phyloP scores from a whole-genome alignment of 2,329 filamentous ascomycete species.

The Chalaropsis thielavioides region DNA sequence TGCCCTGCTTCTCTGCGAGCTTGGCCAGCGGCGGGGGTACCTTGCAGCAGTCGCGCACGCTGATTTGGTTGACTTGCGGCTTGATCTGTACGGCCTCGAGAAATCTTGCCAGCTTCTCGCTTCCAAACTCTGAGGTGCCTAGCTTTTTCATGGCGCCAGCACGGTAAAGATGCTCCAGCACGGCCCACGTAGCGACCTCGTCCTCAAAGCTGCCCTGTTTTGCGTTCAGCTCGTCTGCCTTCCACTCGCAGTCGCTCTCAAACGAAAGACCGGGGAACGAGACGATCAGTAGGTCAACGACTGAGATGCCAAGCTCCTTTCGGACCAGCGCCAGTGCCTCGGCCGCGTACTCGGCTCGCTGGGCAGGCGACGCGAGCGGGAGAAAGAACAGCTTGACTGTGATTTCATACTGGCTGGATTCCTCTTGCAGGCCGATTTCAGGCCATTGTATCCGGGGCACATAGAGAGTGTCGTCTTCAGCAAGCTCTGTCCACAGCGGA shows the following conservation, averaged over 20 bases:
- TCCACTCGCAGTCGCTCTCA: constrained; percentile 78
- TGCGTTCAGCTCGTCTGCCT: constrained; percentile 48
- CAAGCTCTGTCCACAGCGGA: constrained; percentile 53
- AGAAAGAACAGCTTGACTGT: constrained; percentile 94
- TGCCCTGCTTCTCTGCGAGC: constrained; percentile 67
- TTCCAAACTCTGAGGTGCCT: constrained; percentile 84
- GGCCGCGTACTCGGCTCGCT: constrained; percentile 54
- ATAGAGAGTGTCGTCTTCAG: constrained; percentile 45
- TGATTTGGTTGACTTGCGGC: constrained; percentile 88
- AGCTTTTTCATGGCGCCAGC: constrained; percentile 59
- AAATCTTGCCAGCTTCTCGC: constrained; percentile 65
- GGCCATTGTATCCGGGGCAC: constrained; percentile 66
- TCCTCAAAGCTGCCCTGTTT: constrained; percentile 51
- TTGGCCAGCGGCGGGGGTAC: constrained; percentile 76
- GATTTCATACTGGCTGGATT: constrained; percentile 75
- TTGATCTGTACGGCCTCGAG: constrained; percentile 54
- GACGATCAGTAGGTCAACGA: constrained; percentile 76
- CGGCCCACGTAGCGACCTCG: constrained; percentile 52
- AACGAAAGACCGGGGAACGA: constrained; percentile 91
- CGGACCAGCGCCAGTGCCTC: constrained; percentile 70
- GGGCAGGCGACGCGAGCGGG: constrained; percentile 48
- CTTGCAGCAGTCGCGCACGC: constrained; percentile 87
- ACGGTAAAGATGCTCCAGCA: constrained; percentile 57
- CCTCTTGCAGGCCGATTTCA: constrained; percentile 59
- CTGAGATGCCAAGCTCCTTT: constrained; percentile 59